Evolutionary conservation across 176 grass and related monocot genomes (phyloP), one percentile per base, ranked within the genome.

Genomic region (Olyra latifolia): DNA sequence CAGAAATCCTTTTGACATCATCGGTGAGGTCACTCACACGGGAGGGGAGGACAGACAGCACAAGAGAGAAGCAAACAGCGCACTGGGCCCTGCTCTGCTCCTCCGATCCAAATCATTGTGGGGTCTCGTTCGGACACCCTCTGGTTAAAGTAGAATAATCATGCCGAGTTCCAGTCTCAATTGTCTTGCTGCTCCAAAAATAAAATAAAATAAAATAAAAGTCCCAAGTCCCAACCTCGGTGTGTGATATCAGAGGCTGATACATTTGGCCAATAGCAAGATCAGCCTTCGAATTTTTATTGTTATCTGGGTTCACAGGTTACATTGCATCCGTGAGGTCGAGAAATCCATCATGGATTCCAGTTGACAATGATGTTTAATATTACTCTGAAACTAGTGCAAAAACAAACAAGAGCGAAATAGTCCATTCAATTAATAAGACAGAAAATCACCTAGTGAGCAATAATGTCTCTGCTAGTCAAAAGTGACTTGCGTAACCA

Each of bases 1-100:
- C 42, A 12, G 7, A 20, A 3, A 0, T 30, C 47, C 17, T 44
- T 77, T 89, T 89, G 88, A 89, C 78, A 82, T 89, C 88, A 89
- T 44, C 72, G 5, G 22, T 89, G 88, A 89, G 49, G 41, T 86
- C 78, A 89, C 9, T 22, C 19, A n/a, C 24, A 76, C 8, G 16
- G 17, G 10, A 56, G 4, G 32, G 5, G 32, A 35, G 32, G 32
- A 35, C 32, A 35, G 32, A 35, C 43, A 40, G 75, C 70, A 49
- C 69, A 39, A 46, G 43, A 54, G 77, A 70, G 32, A 35, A 35
- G 32, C 32, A 35, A 35, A 35, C 32, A 56, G 63, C 47, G 4
- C 17, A 28, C n/a, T 66, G 69, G 66, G 20, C 20, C 53, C 50
- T 24, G 49, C 27, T 41, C 66, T 19, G 20, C 16, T 27, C 30